Evolutionary conservation across 441 rosid genomes (phyloP).

Genomic region (Gossypium aridum): DNA sequence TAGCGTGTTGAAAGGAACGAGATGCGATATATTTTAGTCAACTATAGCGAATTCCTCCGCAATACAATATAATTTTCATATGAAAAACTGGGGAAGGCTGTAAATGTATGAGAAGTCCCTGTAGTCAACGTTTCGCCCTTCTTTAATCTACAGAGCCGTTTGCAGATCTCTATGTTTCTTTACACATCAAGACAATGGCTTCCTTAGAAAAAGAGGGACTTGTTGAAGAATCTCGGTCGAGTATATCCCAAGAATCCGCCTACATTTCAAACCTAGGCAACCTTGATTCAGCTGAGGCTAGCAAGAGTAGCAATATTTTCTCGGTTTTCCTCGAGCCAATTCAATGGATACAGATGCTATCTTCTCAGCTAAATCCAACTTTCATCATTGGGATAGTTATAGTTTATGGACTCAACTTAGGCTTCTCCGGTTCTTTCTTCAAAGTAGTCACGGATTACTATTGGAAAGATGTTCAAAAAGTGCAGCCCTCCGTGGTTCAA

Average conservation of each 20-base stretch:
- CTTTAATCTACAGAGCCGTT: background rate
- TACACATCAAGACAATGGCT: background rate
- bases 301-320: constrained; percentile 8
- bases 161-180: background rate
- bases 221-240: background rate
- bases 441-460: constrained; percentile 30
- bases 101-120: background rate
- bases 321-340: constrained; percentile 48
- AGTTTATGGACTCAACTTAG: constrained; percentile 76
- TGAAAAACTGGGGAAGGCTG: background rate
- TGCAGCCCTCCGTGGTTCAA: constrained; percentile 11
- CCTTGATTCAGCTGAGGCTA: background rate
- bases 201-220: constrained; percentile 3
- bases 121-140: background rate
- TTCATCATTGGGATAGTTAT: constrained; percentile 47
- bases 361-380: constrained; percentile 22
- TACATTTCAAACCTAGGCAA: constrained; percentile 7
- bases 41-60: background rate
- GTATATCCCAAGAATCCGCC: background rate
- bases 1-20: too few species aligned
- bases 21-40: background rate
- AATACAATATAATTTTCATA: background rate
- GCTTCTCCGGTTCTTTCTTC: constrained; percentile 64
- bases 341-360: constrained; percentile 71
- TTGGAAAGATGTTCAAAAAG: constrained; percentile 10